Conservation (phyloP, 345 rosid species). For the Brassica napus region DNA sequence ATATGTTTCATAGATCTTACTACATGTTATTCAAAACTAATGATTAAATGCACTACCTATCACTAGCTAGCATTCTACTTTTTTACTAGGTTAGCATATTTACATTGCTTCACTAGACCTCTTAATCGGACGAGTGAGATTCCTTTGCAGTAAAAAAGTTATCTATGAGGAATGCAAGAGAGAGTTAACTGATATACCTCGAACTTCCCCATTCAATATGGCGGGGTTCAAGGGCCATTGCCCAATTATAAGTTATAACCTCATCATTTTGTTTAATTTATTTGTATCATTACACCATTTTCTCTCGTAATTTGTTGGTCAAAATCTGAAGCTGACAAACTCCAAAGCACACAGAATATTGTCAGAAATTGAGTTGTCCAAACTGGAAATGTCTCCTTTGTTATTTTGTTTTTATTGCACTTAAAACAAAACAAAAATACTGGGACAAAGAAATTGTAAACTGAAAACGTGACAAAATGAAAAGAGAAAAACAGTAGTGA, state of each 20-base stretch:
- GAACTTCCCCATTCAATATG: not conserved
- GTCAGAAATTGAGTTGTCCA: conserved; percentile 34
- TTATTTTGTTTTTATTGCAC: not conserved
- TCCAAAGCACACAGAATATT: conserved; percentile 32
- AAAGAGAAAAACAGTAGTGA: not conserved
- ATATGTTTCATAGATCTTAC: not conserved
- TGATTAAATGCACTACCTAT: not conserved
- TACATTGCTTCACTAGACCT: not conserved
- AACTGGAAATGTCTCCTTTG: conserved; percentile 24
- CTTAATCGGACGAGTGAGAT: not conserved
- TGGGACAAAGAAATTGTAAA: conserved; percentile 27
- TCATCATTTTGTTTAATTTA: not conserved
- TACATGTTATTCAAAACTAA: not conserved
- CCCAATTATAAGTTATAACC: conserved; percentile 8
- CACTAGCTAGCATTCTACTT: not conserved
- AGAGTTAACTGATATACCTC: not conserved
- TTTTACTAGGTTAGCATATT: not conserved
- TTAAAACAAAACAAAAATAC: not conserved
- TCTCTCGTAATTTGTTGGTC: conserved; percentile 26
- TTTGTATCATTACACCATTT: conserved; percentile 10
- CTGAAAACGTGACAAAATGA: conserved; percentile 12
- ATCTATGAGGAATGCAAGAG: not conserved
- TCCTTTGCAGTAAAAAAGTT: conserved; percentile 10
- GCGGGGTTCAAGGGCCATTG: conserved; percentile 22
- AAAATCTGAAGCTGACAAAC: conserved; percentile 35